phyloP scores from a whole-genome alignment of 331 rosid genomes.

The Dryas integrifolia region DNA sequence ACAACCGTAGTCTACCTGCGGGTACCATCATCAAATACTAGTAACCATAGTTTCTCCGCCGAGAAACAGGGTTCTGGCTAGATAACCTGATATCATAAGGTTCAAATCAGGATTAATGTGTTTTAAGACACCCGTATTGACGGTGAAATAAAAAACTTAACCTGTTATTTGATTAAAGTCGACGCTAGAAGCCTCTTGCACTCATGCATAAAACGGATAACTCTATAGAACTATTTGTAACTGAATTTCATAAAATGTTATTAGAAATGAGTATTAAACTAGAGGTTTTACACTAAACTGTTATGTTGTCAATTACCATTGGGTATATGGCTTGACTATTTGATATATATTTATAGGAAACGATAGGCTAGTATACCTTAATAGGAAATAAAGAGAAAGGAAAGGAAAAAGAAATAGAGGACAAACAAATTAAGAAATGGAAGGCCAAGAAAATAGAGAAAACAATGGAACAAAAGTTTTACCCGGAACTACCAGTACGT shows the following conservation, averaged over 20 bases:
- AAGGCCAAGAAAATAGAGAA: constrained; percentile 17
- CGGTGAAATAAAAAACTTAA: neutral
- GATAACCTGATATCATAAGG: constrained; percentile 66
- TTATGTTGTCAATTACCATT: neutral
- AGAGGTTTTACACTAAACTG: neutral
- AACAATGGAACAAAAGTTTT: constrained; percentile 36
- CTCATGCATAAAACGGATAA: constrained; percentile 3
- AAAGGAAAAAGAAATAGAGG: neutral
- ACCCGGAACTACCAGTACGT: constrained; percentile 76
- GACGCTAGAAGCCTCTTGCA: neutral
- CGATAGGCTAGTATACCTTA: neutral
- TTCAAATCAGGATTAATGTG: constrained; percentile 40
- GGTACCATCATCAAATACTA: constrained; percentile 47
- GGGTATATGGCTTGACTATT: neutral
- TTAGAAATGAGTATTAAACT: neutral
- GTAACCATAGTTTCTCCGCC: constrained; percentile 91
- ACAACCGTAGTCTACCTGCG: constrained; percentile 63
- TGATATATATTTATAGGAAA: neutral
- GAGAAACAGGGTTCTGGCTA: constrained; percentile 71
- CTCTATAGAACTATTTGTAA: neutral
- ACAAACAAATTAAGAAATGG: neutral
- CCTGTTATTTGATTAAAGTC: neutral
- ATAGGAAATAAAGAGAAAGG: neutral
- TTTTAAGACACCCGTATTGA: constrained; percentile 19
- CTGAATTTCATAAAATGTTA: neutral